These are phyloP conservation scores for Emergomyces pasteurianus DNA, from an alignment of 2,329 filamentous ascomycete genomes.

Conservation along the genomic window DNA sequence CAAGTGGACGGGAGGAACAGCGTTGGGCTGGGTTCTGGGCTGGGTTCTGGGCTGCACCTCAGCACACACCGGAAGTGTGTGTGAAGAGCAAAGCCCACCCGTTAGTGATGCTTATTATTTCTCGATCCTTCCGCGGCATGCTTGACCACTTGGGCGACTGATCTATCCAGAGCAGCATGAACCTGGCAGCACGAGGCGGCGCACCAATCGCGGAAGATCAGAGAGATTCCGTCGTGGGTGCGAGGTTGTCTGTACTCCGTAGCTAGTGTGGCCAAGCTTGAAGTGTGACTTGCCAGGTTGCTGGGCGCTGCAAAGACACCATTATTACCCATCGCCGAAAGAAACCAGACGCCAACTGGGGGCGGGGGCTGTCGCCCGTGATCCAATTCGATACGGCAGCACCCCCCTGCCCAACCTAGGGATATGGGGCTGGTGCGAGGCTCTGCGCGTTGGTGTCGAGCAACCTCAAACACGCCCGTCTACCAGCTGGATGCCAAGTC, in stretches of 20 bases:
- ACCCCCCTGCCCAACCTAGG: not conserved
- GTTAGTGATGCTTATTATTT: not conserved
- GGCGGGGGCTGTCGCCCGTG: not conserved
- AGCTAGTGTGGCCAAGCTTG: not conserved
- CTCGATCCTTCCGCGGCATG: not conserved
- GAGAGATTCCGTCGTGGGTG: constrained; percentile 8
- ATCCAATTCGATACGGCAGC: constrained; percentile 1
- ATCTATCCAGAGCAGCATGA: not conserved
- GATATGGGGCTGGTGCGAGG: not conserved
- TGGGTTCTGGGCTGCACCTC: too few relatives aligned
- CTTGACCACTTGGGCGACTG: not conserved
- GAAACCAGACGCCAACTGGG: not conserved
- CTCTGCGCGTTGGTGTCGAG: not conserved
- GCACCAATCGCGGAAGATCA: constrained; percentile 13
- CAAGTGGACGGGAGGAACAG: not conserved
- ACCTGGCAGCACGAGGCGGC: constrained; percentile 7
- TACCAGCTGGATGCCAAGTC: not conserved
- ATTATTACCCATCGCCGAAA: not conserved
- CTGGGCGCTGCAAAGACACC: constrained; percentile 10
- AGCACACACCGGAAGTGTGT: not conserved
- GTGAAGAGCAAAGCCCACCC: not conserved
- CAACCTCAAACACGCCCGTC: not conserved
- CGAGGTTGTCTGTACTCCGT: too few relatives aligned
- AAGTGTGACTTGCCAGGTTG: constrained; percentile 4
- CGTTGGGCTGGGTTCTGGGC: not conserved